Percentiles rank a stretch among this genome's conserved stretches.
phyloP scores from a whole-genome alignment of 768 basidiomycete genomes.

The Agrocybe pediades region DNA sequence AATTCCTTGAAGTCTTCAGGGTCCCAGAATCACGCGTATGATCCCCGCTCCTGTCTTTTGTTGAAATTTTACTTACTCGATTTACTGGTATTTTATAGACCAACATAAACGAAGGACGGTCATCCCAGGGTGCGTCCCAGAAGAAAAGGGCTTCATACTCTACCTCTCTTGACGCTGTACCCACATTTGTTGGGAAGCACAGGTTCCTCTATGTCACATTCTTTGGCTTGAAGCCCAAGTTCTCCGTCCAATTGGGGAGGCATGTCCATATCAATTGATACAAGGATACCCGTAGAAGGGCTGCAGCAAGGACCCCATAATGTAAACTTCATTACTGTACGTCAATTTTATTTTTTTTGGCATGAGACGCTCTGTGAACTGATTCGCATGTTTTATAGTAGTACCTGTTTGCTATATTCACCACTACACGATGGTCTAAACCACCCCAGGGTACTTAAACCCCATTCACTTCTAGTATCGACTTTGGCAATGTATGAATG shows the following conservation, averaged over 20 bases:
- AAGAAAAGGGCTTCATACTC: no score
- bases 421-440: no score
- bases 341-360: not conserved
- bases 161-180: no score
- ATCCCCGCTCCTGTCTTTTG: not conserved
- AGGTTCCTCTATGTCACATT: constrained; percentile 40
- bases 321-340: no score
- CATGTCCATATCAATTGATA: constrained; percentile 32
- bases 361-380: not conserved
- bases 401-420: no score
- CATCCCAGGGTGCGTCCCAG: constrained; percentile 29
- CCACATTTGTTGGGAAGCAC: no score
- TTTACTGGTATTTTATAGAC: constrained; percentile 15
- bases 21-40: constrained; percentile 25
- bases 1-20: constrained; percentile 22
- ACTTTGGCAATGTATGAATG: no score
- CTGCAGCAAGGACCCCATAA: not conserved
- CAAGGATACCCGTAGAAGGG: not conserved
- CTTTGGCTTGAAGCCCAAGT: constrained; percentile 28
- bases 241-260: constrained; percentile 31
- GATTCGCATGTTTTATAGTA: no score
- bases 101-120: constrained; percentile 30
- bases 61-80: not conserved
- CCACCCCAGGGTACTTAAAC: no score
- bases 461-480: no score